phyloP scores from a whole-genome alignment of 768 basidiomycete genomes.

The Leccinum obscurum region DNA sequence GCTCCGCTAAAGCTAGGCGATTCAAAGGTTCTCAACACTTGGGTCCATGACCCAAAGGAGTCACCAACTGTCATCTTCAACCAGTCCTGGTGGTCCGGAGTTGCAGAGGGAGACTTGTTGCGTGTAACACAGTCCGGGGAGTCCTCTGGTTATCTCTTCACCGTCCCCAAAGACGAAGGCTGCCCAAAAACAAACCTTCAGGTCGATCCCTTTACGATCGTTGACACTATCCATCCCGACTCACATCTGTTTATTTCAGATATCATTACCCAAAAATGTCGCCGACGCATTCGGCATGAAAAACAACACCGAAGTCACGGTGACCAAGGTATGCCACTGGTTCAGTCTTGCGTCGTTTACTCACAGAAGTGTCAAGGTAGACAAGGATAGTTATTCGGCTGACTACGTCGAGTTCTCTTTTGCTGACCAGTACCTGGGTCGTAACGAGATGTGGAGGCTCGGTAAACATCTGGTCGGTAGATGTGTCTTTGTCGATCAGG shows the following conservation, averaged over 20 bases:
- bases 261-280: slow-evolving; percentile 72
- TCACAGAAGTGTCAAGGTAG: slow-evolving; percentile 49
- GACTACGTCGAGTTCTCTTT: slow-evolving; percentile 90
- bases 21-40: slow-evolving; percentile 59
- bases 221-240: neutral
- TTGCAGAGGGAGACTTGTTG: slow-evolving; percentile 73
- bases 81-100: slow-evolving; percentile 75
- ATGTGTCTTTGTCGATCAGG: slow-evolving; percentile 82
- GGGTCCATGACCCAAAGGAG: slow-evolving; percentile 75
- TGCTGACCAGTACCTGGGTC: slow-evolving; percentile 92
- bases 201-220: slow-evolving; percentile 33
- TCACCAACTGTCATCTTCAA: slow-evolving; percentile 64
- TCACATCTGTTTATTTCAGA: slow-evolving; percentile 43
- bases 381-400: slow-evolving; percentile 59
- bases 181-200: slow-evolving; percentile 64
- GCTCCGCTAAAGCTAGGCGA: slow-evolving; percentile 61
- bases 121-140: slow-evolving; percentile 50
- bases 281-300: slow-evolving; percentile 67
- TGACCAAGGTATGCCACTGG: slow-evolving; percentile 59
- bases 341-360: slow-evolving; percentile 8
- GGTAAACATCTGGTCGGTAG: slow-evolving; percentile 78
- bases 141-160: slow-evolving; percentile 56
- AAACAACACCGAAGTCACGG: slow-evolving; percentile 68
- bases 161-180: slow-evolving; percentile 64
- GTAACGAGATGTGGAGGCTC: slow-evolving; percentile 96